A percentile compares a stretch with the other conserved stretches of the same genome.
phyloP scores from a whole-genome alignment of 2,329 filamentous ascomycete species.

The Pezicula carpinea region DNA sequence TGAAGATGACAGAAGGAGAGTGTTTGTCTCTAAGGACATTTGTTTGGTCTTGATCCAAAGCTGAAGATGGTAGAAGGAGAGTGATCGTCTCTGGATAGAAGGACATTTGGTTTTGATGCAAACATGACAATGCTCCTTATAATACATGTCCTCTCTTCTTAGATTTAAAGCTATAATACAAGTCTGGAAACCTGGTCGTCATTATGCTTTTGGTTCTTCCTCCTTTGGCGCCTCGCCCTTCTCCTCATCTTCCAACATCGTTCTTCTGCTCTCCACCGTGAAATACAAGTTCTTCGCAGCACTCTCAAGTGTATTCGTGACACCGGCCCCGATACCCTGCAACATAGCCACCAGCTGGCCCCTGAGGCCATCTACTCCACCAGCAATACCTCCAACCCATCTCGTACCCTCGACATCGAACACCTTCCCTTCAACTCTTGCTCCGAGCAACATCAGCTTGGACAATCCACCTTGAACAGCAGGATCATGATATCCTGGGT shows the following conservation, averaged over 20 bases:
- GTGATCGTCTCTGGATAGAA: not conserved
- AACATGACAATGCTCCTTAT: conserved; percentile 7
- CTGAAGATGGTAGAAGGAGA: conserved; percentile 3
- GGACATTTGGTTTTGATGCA: not conserved
- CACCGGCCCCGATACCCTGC: conserved; percentile 70
- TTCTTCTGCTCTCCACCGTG: conserved; percentile 77
- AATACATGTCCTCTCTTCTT: conserved; percentile 11
- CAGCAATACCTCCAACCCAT: conserved; percentile 73
- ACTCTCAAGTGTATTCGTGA: conserved; percentile 76
- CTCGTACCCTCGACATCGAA: conserved; percentile 39
- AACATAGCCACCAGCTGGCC: conserved; percentile 78
- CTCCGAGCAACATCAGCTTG: conserved; percentile 83
- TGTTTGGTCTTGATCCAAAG: not conserved
- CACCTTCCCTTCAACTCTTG: conserved; percentile 71
- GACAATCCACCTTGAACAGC: conserved; percentile 75
- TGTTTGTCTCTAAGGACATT: not conserved
- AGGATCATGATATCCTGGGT: conserved; percentile 76
- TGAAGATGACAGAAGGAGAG: not conserved
- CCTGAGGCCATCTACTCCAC: conserved; percentile 74
- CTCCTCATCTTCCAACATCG: conserved; percentile 71
- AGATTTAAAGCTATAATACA: conserved; percentile 26
- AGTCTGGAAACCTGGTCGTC: conserved; percentile 3
- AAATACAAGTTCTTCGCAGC: conserved; percentile 80
- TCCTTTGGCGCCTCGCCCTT: conserved; percentile 19
- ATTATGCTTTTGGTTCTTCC: conserved; percentile 17